phyloP scores from a whole-genome alignment of 306 rosid genomes.

The Castanea crenata region DNA sequence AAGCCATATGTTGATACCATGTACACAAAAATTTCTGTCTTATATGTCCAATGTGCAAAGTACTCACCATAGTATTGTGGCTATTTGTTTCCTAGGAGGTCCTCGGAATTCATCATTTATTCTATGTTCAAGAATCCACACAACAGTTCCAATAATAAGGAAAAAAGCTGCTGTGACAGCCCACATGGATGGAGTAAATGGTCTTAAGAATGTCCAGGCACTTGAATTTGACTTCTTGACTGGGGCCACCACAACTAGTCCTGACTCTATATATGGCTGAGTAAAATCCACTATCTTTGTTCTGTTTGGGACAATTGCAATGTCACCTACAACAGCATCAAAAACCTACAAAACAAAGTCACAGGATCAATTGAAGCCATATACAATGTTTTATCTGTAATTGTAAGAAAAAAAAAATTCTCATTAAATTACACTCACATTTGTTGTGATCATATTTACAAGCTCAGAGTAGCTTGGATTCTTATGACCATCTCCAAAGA shows the following conservation, averaged over 20 bases:
- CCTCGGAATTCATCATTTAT: conserved; percentile 49
- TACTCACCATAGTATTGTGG: conserved; percentile 43
- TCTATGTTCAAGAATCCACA: conserved; percentile 53
- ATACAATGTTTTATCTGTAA: not conserved
- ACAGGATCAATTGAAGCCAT: not conserved
- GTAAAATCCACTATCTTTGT: conserved; percentile 49
- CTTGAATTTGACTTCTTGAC: conserved; percentile 27
- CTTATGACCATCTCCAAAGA: conserved; percentile 46
- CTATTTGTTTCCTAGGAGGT: conserved; percentile 39
- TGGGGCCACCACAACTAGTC: conserved; percentile 49
- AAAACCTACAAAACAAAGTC: conserved; percentile 28
- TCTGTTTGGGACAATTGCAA: conserved; percentile 46
- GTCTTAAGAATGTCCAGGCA: conserved; percentile 44
- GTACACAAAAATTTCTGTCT: not conserved
- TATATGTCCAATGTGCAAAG: not conserved
- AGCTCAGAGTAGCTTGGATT: conserved; percentile 47
- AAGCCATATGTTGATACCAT: not conserved
- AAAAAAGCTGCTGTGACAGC: conserved; percentile 35
- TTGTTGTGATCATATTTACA: conserved; percentile 26
- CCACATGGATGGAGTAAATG: conserved; percentile 50
- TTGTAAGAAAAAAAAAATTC: not conserved
- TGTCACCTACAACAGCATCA: conserved; percentile 58
- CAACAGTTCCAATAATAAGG: conserved; percentile 40
- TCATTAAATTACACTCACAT: conserved; percentile 33
- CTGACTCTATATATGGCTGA: conserved; percentile 49